A percentile compares a stretch with the other conserved stretches of the same genome.
Evolutionary conservation across 768 basidiomycete genomes (phyloP).

Genomic region (Lactarius akahatsu): DNA sequence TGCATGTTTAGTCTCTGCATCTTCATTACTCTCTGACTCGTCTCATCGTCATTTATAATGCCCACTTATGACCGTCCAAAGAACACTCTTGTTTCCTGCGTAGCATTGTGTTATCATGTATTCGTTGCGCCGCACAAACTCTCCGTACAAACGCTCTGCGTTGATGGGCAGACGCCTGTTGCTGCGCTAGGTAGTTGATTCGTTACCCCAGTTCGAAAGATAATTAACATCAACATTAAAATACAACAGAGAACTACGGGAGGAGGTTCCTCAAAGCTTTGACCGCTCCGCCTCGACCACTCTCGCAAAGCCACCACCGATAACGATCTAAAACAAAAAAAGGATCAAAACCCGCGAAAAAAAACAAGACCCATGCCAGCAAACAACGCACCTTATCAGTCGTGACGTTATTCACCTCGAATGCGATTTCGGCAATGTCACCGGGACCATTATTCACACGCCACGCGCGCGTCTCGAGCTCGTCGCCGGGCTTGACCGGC

Average conservation of each 20-base stretch:
- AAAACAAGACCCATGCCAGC: not conserved
- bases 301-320: slow-evolving; percentile 23
- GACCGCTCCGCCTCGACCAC: slow-evolving; percentile 12
- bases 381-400: slow-evolving; percentile 40
- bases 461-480: slow-evolving; percentile 76
- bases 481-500: slow-evolving; percentile 82
- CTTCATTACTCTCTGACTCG: not conserved
- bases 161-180: not conserved
- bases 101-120: not conserved
- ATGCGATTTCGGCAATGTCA: slow-evolving; percentile 41
- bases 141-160: not conserved
- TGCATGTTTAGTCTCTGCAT: slow-evolving; percentile 1
- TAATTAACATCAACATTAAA: not conserved
- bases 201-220: not conserved
- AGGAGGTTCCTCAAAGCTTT: not conserved
- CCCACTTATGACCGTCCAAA: not conserved
- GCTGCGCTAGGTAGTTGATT: no score
- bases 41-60: not conserved
- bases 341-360: not conserved
- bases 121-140: not conserved
- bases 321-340: slow-evolving; percentile 14
- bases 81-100: not conserved
- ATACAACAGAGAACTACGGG: not conserved
- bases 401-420: slow-evolving; percentile 40
- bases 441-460: slow-evolving; percentile 55